phyloP scores from a whole-genome alignment of 1,284 basidiomycete genomes.

The Sporisorium sorghi region DNA sequence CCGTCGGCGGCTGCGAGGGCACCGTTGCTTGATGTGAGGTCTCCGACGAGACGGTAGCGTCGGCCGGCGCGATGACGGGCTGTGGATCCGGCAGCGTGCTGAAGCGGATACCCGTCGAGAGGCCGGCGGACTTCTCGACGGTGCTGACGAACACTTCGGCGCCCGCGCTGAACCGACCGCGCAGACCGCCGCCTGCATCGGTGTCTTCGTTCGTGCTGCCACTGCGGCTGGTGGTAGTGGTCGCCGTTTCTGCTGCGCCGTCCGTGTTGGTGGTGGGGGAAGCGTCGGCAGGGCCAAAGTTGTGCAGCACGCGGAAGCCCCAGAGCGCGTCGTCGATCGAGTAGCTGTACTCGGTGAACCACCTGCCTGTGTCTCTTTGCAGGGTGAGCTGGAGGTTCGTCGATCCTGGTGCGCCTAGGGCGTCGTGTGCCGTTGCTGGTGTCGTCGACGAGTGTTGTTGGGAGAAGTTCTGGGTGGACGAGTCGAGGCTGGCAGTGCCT shows the following conservation, averaged over 20 bases:
- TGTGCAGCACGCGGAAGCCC: slow-evolving; percentile 88
- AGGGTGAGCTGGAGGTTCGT: slow-evolving; percentile 80
- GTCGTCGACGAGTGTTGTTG: slow-evolving; percentile 11
- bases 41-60: background rate
- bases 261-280: background rate
- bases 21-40: slow-evolving; percentile 57
- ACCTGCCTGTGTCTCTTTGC: slow-evolving; percentile 90
- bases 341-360: slow-evolving; percentile 94
- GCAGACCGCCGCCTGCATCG: slow-evolving; percentile 77
- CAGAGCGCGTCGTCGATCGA: slow-evolving; percentile 93
- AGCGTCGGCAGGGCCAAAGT: slow-evolving; percentile 75
- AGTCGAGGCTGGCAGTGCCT: slow-evolving; percentile 17
- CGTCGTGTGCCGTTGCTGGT: slow-evolving; percentile 12
- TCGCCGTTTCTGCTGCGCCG: background rate
- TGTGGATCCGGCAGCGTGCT: slow-evolving; percentile 82
- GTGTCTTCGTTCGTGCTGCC: slow-evolving; percentile 70
- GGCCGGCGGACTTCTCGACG: slow-evolving; percentile 90
- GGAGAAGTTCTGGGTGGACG: slow-evolving; percentile 4
- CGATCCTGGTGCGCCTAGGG: slow-evolving; percentile 52
- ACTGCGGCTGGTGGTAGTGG: background rate
- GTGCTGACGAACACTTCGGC: slow-evolving; percentile 94
- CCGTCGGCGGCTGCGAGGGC: slow-evolving; percentile 79
- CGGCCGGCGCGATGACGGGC: slow-evolving; percentile 10
- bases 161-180: slow-evolving; percentile 88
- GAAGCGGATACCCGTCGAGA: slow-evolving; percentile 92